Base-by-base conservation (phyloP, 2,329 filamentous ascomycete species). In the Fusarium udum region DNA sequence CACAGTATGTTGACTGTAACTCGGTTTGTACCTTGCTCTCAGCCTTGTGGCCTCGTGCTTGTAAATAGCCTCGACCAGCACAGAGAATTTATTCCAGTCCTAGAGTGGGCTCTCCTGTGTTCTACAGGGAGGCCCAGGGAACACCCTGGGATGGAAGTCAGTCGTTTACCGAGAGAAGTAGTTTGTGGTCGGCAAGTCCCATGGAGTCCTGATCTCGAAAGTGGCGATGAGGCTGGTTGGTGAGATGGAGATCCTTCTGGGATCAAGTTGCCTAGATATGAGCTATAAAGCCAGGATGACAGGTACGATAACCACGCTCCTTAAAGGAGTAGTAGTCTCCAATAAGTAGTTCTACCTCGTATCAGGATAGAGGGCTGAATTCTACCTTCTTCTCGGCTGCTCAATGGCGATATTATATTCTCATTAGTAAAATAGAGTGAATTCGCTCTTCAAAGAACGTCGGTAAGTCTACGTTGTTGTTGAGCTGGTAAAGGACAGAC, bases 101-200 rank as follows among this genome's bases (percentile, higher is more conserved):
- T 15, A 16, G 40, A 43, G 15, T 7, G n/a, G 39, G 22, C 2
- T 22, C 9, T n/a, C 37, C 7, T 12, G 11, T 42, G 39, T n/a
- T 42, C 1, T 10, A 42, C 0, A 10, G 39, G 22, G n/a, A 42
- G 5, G 5, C 22, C 2, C 22, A n/a, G 22, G 37, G 39, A n/a
- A 42, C 39, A 10, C 22, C 39, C 8, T 15, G 13, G 13, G 22
- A n/a, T 4, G 14, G 39, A n/a, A 42, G 0, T 40, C 39, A n/a
- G 13, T 15, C 13, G 39, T n/a, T n/a, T n/a, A 7, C 2, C 0
- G 39, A n/a, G 22, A n/a, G 8, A 42, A 42, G 39, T 6, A n/a
- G 7, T 15, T 42, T 4, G 8, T n/a, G 3, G 13, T 42, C 22
- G 22, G 4, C 22, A 42, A 42, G 7, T 1, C 39, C 22, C 20